phyloP scores from a whole-genome alignment of 108 stramenopile genomes.

The Licmophora abbreviata region DNA sequence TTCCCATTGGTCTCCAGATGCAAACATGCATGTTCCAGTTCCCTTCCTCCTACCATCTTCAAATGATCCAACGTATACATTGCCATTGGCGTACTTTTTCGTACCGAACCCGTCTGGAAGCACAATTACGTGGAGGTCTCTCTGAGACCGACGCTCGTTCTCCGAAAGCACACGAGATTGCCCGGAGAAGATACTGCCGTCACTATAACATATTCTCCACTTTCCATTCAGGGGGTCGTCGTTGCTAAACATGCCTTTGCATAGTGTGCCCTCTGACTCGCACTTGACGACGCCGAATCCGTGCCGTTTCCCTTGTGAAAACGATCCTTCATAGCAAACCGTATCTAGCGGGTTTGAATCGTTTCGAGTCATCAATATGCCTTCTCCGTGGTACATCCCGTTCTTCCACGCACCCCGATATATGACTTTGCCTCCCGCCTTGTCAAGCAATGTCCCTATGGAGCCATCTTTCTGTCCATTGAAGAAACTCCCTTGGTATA shows the following conservation, averaged over 20 bases:
- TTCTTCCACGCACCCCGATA: conserved; percentile 27
- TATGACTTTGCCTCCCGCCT: conserved; percentile 1
- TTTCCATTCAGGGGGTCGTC: background rate
- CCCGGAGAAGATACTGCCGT: conserved; percentile 2
- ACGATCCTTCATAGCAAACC: conserved; percentile 1
- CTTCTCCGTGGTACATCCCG: conserved; percentile 35
- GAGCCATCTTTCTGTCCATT: conserved; percentile 32
- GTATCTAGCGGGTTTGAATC: conserved; percentile 8
- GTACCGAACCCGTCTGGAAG: conserved; percentile 6
- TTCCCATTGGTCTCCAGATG: conserved; percentile 7
- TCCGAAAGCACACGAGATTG: background rate
- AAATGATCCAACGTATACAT: conserved; percentile 7
- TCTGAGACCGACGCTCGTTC: background rate
- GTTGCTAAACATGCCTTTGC: conserved; percentile 1
- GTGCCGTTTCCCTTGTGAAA: background rate
- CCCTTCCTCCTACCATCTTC: background rate
- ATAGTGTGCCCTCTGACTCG: conserved; percentile 1
- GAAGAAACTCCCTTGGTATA: conserved; percentile 34
- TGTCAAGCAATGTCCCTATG: conserved; percentile 36
- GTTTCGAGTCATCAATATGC: conserved; percentile 21
- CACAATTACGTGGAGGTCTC: background rate
- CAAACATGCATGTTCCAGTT: background rate
- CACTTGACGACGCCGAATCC: background rate
- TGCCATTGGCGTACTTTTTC: background rate
- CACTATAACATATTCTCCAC: conserved; percentile 1